Percentiles rank a stretch among this genome's conserved stretches.
Conservation (phyloP, 306 rosid species). For the Senna tora region DNA sequence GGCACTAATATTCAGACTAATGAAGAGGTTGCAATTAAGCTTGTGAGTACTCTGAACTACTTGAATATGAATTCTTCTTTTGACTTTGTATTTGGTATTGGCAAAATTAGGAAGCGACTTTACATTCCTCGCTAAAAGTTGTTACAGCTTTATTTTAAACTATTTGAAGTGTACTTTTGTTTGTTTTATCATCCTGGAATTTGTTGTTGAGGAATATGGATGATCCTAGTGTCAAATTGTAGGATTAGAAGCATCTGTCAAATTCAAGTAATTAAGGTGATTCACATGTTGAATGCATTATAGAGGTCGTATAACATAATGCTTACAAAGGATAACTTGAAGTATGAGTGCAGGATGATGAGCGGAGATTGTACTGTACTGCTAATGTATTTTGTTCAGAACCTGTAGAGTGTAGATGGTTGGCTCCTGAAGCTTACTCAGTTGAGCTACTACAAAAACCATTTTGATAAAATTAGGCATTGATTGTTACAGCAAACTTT, state of each 20-base stretch:
- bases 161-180: constrained; percentile 14
- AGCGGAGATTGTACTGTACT: background rate
- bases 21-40: constrained; percentile 97
- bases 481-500: background rate
- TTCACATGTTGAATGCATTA: constrained; percentile 9
- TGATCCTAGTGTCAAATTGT: constrained; percentile 13
- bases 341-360: background rate
- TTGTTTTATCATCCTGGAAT: constrained; percentile 1
- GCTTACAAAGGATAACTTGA: background rate
- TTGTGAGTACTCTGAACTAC: constrained; percentile 57
- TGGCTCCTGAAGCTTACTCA: background rate
- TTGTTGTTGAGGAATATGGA: constrained; percentile 17
- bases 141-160: constrained; percentile 8
- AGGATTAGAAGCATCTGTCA: constrained; percentile 2
- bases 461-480: no score
- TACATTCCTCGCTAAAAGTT: background rate
- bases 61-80: constrained; percentile 16
- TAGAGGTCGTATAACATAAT: constrained; percentile 19
- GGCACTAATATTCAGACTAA: constrained; percentile 90
- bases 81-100: constrained; percentile 8
- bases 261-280: constrained; percentile 14
- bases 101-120: background rate
- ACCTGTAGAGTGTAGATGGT: background rate
- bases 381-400: constrained; percentile 7
- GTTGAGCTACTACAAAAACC: background rate